Percentiles rank a stretch among this genome's conserved stretches.
Evolutionary conservation across 176 grass and related monocot species (phyloP).

Genomic region (Pontederia crassipes): DNA sequence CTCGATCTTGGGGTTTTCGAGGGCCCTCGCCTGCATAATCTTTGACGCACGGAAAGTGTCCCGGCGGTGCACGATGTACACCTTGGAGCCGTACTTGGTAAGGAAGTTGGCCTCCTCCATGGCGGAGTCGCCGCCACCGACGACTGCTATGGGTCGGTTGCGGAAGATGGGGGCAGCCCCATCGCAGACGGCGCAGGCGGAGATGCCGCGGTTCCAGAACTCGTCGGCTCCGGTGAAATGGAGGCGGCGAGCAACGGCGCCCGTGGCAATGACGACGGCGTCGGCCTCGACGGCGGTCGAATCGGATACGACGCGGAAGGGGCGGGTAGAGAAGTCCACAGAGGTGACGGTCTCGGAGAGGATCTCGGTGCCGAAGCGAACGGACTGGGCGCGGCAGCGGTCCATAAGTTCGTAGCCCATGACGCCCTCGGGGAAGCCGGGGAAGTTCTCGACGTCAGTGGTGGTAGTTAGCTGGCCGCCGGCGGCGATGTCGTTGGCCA

Average conservation of each 20-base stretch:
- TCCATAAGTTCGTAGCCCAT: constrained; percentile 83
- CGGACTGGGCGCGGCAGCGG: constrained; percentile 51
- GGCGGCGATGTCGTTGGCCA: constrained; percentile 80
- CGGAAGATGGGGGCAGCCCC: constrained; percentile 83
- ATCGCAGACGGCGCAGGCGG: constrained; percentile 92
- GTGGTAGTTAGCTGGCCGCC: constrained; percentile 95
- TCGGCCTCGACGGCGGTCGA: constrained; percentile 61
- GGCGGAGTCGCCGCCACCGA: constrained; percentile 90
- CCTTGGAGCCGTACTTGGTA: constrained; percentile 84
- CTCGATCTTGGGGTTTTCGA: constrained; percentile 78
- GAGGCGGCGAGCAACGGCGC: constrained; percentile 78
- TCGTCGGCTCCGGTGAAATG: constrained; percentile 56
- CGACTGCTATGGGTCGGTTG: constrained; percentile 70
- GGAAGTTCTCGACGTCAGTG: constrained; percentile 98
- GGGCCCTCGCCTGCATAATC: constrained; percentile 89
- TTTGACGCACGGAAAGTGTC: constrained; percentile 85
- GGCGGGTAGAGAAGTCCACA: constrained; percentile 56
- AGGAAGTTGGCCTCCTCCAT: constrained; percentile 99
- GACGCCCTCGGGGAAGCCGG: constrained; percentile 60
- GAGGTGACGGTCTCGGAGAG: constrained; percentile 62
- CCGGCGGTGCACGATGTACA: constrained; percentile 89
- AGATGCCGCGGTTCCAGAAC: constrained; percentile 95
- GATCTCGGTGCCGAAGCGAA: constrained; percentile 56
- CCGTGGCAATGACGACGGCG: constrained; percentile 62
- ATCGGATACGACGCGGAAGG: constrained; percentile 61